A percentile compares a stretch with the other conserved stretches of the same genome.
phyloP scores from a whole-genome alignment of 2,329 filamentous ascomycete species.

The Phialophora verrucosa region DNA sequence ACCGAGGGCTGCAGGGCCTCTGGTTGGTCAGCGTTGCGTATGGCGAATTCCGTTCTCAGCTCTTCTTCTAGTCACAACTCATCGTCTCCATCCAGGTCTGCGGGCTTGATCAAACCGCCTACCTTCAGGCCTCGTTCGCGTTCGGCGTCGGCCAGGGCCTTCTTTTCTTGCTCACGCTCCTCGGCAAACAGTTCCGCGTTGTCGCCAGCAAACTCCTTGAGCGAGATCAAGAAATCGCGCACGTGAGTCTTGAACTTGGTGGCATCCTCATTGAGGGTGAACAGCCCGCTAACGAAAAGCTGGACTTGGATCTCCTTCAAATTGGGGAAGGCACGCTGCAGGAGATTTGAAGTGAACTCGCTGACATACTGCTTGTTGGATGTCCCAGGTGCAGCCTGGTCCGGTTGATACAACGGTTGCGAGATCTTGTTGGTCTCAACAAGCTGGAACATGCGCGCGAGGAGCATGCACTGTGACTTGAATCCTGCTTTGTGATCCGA shows the following conservation, averaged over 20 bases:
- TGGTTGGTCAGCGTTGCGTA: constrained; percentile 18
- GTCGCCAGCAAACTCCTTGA: constrained; percentile 96
- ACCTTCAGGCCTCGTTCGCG: constrained; percentile 93
- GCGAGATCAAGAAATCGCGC: constrained; percentile 93
- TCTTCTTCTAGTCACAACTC: constrained; percentile 80
- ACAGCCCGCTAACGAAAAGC: constrained; percentile 86
- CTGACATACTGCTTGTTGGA: constrained; percentile 89
- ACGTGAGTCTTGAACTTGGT: constrained; percentile 95
- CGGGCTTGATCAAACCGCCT: constrained; percentile 92
- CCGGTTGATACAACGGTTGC: constrained; percentile 84
- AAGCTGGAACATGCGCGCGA: constrained; percentile 96
- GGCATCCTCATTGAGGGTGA: constrained; percentile 84
- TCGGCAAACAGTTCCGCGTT: constrained; percentile 92
- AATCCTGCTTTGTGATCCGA: constrained; percentile 99
- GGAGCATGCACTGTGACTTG: constrained; percentile 92
- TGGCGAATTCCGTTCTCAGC: constrained; percentile 55
- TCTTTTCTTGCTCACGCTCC: constrained; percentile 90
- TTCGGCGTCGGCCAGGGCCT: constrained; percentile 83
- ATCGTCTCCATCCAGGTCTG: constrained; percentile 87
- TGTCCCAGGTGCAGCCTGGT: constrained; percentile 82
- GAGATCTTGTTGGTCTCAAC: constrained; percentile 89
- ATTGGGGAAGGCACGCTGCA: constrained; percentile 92
- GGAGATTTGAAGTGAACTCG: constrained; percentile 81
- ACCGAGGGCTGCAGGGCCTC: constrained; percentile 30
- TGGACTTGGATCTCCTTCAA: constrained; percentile 88